These are phyloP conservation scores for Debaryomyces udenii DNA, from an alignment of 1,139 yeast genomes.

Conservation along the genomic window DNA sequence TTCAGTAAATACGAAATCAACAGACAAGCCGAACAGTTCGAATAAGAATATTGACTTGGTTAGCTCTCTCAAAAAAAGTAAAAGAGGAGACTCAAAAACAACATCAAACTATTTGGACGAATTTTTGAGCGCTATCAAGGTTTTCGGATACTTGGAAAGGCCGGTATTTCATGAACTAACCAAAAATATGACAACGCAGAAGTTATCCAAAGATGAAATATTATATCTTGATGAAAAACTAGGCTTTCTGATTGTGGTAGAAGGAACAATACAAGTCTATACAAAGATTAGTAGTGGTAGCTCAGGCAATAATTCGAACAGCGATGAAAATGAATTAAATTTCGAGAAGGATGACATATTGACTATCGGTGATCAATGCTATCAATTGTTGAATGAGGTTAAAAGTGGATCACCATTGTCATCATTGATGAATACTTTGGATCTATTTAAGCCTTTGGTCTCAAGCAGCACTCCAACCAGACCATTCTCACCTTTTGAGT, in stretches of 20 bases:
- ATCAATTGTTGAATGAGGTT: conserved; percentile 80
- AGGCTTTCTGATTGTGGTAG: conserved; percentile 94
- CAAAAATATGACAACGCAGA: conserved; percentile 88
- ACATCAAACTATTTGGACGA: conserved; percentile 71
- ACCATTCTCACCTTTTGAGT: conserved; percentile 6
- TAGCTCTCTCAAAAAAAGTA: conserved; percentile 35
- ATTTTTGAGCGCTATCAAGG: conserved; percentile 85
- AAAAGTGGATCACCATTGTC: conserved; percentile 86
- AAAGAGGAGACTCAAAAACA: conserved; percentile 24
- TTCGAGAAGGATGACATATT: conserved; percentile 45
- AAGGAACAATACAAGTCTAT: conserved; percentile 83
- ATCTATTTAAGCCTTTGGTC: conserved; percentile 44
- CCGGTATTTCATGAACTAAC: conserved; percentile 93
- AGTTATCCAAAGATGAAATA: conserved; percentile 75
- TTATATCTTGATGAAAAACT: conserved; percentile 70
- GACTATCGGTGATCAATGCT: conserved; percentile 54
- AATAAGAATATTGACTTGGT: conserved; percentile 25
- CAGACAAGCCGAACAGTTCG: conserved; percentile 14
- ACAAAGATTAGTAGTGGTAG: conserved; percentile 49
- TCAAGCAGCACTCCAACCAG: conserved; percentile 6
- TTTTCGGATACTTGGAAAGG: conserved; percentile 89
- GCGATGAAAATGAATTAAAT: conserved; percentile 26
- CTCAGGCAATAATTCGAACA: conserved; percentile 12
- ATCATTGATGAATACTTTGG: conserved; percentile 77
- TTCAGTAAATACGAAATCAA: conserved; percentile 29